Base-by-base conservation (phyloP, 2,329 filamentous ascomycete genomes). In the Cyphellophora attinorum region DNA sequence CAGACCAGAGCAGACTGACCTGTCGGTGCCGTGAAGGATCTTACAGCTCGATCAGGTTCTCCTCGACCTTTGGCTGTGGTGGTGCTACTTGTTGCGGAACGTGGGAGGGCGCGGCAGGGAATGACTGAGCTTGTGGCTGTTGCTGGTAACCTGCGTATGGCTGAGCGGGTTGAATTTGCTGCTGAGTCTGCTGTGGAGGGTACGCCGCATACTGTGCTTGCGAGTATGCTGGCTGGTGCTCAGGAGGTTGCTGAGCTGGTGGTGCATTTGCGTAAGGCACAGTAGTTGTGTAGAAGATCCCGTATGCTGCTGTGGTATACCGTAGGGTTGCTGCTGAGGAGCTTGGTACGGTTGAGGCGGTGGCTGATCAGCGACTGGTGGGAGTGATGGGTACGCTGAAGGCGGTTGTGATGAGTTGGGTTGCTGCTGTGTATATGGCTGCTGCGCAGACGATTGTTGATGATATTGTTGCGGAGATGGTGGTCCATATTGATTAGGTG, bases 21-120 rank as follows among this genome's bases (percentile, higher is more conserved):
- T n/a, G n/a, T n/a, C n/a, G n/a, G n/a, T n/a, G n/a, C n/a, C n/a
- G n/a, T n/a, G n/a, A n/a, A n/a, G n/a, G n/a, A n/a, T n/a, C n/a
- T 56, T 58, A 88, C 42, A 89, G 66, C 57, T 91, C 84, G 58
- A 91, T 91, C 51, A 91, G 60, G 39, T 77, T 81, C 58, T 89
- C 84, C 58, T 89, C 83, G 30, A 81, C 69, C 46, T 69, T 62
- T 27, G 64, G 59, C 36, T 57, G 54, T 29, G 72, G 52, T 34
- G 72, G 75, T 17, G 21, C 83, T 31, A 81, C 69, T 47, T 68
- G 62, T 17, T 73, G 68, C 21, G 29, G 46, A 10, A 33, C 29
- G 54, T 79, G 74, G 39, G 78, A 72, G 11, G 77, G 76, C 17
- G 73, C 75, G 2, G 72, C 65, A 1, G 81, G 81, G 50, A 85